Percentiles rank a stretch among this genome's conserved stretches.
Evolutionary conservation across 108 stramenopile species (phyloP).

Genomic region (Cyclotella sp.): DNA sequence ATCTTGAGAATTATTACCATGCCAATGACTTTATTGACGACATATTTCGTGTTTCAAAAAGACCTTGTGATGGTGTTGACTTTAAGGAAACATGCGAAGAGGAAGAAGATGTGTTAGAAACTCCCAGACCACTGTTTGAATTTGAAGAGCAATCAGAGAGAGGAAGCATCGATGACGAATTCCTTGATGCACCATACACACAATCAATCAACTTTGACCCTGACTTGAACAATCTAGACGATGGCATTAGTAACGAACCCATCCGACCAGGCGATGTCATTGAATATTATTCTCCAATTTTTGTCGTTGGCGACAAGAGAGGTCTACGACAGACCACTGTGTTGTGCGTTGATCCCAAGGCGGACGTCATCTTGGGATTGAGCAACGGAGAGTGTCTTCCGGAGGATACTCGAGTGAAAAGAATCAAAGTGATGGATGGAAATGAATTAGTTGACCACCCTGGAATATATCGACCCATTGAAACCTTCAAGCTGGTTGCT

Average conservation of each 20-base stretch:
- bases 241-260: constrained; percentile 62
- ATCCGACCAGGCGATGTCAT: constrained; percentile 78
- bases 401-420: constrained; percentile 53
- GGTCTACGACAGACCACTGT: constrained; percentile 62
- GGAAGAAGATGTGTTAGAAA: constrained; percentile 3
- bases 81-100: neutral
- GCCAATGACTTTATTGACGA: neutral
- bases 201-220: constrained; percentile 42
- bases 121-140: constrained; percentile 10
- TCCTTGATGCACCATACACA: constrained; percentile 48
- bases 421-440: constrained; percentile 59
- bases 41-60: neutral
- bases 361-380: constrained; percentile 48
- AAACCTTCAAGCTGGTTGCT: constrained; percentile 35
- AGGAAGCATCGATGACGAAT: constrained; percentile 25
- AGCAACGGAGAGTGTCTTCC: constrained; percentile 64
- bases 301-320: constrained; percentile 60
- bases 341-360: constrained; percentile 51
- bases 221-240: constrained; percentile 33
- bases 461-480: constrained; percentile 57
- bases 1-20: neutral
- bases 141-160: neutral
- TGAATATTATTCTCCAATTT: constrained; percentile 64
- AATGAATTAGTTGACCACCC: constrained; percentile 53
- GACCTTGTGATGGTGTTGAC: neutral